A percentile compares a stretch with the other conserved stretches of the same genome.
Evolutionary conservation across 202 grass and related monocot species (phyloP).

Genomic region (Panicum hallii): DNA sequence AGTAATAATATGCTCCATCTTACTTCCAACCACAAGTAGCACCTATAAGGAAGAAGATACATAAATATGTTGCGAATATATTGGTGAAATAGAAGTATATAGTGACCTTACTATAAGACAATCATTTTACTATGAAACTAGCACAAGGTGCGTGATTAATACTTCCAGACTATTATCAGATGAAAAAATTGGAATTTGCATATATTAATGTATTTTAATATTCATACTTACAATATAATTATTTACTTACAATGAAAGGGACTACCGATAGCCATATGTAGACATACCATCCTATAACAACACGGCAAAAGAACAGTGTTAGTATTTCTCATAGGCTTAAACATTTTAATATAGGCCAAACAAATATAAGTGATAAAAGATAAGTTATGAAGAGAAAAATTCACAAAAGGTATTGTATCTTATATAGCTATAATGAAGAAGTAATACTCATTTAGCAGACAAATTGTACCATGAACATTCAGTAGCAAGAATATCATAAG

Average conservation of each 20-base stretch:
- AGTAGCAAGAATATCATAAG: slow-evolving; percentile 82
- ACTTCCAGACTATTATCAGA: not conserved
- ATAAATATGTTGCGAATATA: not conserved
- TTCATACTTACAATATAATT: not conserved
- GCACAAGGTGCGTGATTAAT: not conserved
- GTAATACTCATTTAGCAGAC: not conserved
- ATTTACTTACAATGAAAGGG: slow-evolving; percentile 77
- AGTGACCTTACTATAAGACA: not conserved
- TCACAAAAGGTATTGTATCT: not conserved
- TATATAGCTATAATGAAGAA: not conserved
- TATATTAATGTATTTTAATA: not conserved
- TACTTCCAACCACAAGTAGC: slow-evolving; percentile 68
- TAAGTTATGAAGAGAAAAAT: not conserved
- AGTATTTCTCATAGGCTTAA: not conserved
- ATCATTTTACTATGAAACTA: not conserved
- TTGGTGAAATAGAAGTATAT: not conserved
- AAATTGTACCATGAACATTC: slow-evolving; percentile 74
- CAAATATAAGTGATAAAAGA: not conserved
- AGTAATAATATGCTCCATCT: slow-evolving; percentile 86
- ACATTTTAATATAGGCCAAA: not conserved
- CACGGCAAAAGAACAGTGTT: not conserved
- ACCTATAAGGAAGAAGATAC: slow-evolving; percentile 37
- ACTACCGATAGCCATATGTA: slow-evolving; percentile 67
- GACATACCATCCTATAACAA: slow-evolving; percentile 70
- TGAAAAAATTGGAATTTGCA: not conserved